These are phyloP conservation scores for Dioscorea alata DNA, from an alignment of 106 monocot genomes.

Conservation along the genomic window DNA sequence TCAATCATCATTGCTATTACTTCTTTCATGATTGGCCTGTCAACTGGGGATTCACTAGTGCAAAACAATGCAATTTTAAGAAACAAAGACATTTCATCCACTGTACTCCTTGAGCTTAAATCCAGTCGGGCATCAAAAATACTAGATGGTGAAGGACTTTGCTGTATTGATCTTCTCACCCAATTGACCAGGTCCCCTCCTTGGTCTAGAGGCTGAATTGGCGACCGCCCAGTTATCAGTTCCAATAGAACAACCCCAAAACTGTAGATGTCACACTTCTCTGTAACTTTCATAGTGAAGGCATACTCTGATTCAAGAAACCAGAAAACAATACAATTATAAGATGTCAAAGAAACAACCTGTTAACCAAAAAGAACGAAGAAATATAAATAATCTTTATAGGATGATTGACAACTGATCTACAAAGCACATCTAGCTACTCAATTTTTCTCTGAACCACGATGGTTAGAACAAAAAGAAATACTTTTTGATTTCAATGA, in stretches of 20 bases:
- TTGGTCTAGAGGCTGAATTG: slow-evolving; percentile 61
- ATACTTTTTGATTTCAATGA: too few relatives aligned
- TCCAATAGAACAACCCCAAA: slow-evolving; percentile 82
- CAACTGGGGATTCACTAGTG: slow-evolving; percentile 60
- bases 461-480: too few relatives aligned
- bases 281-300: slow-evolving; percentile 89
- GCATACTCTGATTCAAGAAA: slow-evolving; percentile 59
- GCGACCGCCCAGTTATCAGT: slow-evolving; percentile 61
- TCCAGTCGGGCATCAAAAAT: slow-evolving; percentile 61
- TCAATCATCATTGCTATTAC: slow-evolving; percentile 77
- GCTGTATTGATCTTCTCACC: slow-evolving; percentile 53
- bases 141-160: slow-evolving; percentile 1
- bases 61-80: slow-evolving; percentile 79
- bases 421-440: too few relatives aligned
- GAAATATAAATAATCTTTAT: too few relatives aligned
- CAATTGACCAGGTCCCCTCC: slow-evolving; percentile 75
- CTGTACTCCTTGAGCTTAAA: slow-evolving; percentile 29
- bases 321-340: not conserved
- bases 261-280: slow-evolving; percentile 82
- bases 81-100: slow-evolving; percentile 62
- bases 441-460: too few relatives aligned
- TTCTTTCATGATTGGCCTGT: slow-evolving; percentile 79
- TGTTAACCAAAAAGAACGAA: too few relatives aligned
- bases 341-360: too few relatives aligned
- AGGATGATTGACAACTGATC: too few relatives aligned